A percentile compares a stretch with the other conserved stretches of the same genome.
Evolutionary conservation across 2,329 filamentous ascomycete species (phyloP).

Genomic region (Harringtonia lauricola): DNA sequence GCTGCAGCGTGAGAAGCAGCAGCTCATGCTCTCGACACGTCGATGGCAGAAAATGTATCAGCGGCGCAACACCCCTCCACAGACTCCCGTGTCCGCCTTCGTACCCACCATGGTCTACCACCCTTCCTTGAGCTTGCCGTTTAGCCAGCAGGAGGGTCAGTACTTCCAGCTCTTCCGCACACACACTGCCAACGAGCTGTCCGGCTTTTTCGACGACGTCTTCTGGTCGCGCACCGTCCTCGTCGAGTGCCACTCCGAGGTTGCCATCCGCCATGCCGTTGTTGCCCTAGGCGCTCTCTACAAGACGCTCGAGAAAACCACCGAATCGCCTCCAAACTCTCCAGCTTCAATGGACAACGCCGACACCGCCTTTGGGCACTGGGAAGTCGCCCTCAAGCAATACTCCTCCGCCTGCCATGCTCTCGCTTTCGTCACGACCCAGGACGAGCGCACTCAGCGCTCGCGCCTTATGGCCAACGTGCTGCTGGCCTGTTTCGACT

Average conservation of each 20-base stretch:
- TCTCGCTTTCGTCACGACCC: slow-evolving; percentile 31
- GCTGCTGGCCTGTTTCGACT: slow-evolving; percentile 57
- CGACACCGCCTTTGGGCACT: slow-evolving; percentile 29
- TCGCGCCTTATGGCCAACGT: slow-evolving; percentile 54
- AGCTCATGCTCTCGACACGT: slow-evolving; percentile 13
- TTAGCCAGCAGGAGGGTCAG: slow-evolving; percentile 39
- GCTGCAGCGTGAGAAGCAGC: slow-evolving; percentile 5
- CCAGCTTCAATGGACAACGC: slow-evolving; percentile 23
- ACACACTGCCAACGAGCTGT: slow-evolving; percentile 51
- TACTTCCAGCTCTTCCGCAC: slow-evolving; percentile 53
- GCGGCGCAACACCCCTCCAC: slow-evolving; percentile 17
- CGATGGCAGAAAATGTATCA: slow-evolving; percentile 8
- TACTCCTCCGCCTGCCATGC: slow-evolving; percentile 46
- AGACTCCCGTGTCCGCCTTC: slow-evolving; percentile 4
- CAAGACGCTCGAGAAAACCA: slow-evolving; percentile 51
- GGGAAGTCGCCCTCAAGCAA: slow-evolving; percentile 47
- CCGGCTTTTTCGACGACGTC: slow-evolving; percentile 54
- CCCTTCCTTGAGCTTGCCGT: slow-evolving; percentile 31
- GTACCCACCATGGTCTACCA: slow-evolving; percentile 18
- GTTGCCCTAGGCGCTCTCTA: slow-evolving; percentile 56
- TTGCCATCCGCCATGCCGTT: slow-evolving; percentile 52
- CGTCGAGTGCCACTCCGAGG: slow-evolving; percentile 50
- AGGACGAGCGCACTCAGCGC: slow-evolving; percentile 26
- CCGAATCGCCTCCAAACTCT: slow-evolving; percentile 37
- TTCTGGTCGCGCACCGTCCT: slow-evolving; percentile 56